phyloP scores from a whole-genome alignment of 2,329 filamentous ascomycete species.

The Madurella mycetomatis region DNA sequence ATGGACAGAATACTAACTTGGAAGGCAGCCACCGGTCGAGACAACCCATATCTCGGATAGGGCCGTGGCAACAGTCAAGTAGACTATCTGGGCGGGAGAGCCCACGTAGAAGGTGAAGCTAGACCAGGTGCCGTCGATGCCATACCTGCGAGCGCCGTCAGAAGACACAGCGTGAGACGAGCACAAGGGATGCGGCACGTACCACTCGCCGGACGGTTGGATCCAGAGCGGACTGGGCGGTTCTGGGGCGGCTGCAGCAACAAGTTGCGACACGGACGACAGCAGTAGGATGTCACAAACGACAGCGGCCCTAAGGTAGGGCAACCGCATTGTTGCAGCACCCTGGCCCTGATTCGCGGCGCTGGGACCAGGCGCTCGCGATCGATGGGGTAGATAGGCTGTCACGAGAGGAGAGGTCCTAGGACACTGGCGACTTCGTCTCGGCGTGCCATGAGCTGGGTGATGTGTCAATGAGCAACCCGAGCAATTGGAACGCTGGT shows the following conservation, averaged over 20 bases:
- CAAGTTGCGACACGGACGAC: slow-evolving; percentile 19
- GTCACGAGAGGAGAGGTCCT: slow-evolving; percentile 25
- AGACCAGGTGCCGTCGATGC: slow-evolving; percentile 68
- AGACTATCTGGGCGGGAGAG: slow-evolving; percentile 36
- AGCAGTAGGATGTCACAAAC: slow-evolving; percentile 27
- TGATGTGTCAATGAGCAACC: slow-evolving; percentile 9
- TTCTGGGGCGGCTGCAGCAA: slow-evolving; percentile 8
- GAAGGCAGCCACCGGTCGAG: slow-evolving; percentile 51
- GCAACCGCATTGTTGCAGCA: slow-evolving; percentile 30
- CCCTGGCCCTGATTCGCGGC: slow-evolving; percentile 21
- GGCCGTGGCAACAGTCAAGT: slow-evolving; percentile 60
- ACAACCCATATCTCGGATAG: slow-evolving; percentile 70
- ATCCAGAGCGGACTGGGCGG: slow-evolving; percentile 23
- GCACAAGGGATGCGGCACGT: slow-evolving; percentile 10
- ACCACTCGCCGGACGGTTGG: slow-evolving; percentile 28
- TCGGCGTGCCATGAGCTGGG: slow-evolving; percentile 27
- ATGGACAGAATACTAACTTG: slow-evolving; percentile 27
- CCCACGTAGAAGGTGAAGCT: slow-evolving; percentile 59
- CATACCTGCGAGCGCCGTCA: slow-evolving; percentile 44
- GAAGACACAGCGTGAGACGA: slow-evolving; percentile 7
- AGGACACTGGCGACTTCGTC: slow-evolving; percentile 24
- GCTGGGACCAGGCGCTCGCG: slow-evolving; percentile 12
- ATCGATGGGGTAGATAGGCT: slow-evolving; percentile 8
- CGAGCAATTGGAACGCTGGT: slow-evolving; percentile 2
- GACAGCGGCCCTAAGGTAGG: slow-evolving; percentile 24